Percentiles rank a stretch among this genome's conserved stretches.
phyloP scores from a whole-genome alignment of 2,329 filamentous ascomycete species.

The Arthrobotrys pseudoclavata region DNA sequence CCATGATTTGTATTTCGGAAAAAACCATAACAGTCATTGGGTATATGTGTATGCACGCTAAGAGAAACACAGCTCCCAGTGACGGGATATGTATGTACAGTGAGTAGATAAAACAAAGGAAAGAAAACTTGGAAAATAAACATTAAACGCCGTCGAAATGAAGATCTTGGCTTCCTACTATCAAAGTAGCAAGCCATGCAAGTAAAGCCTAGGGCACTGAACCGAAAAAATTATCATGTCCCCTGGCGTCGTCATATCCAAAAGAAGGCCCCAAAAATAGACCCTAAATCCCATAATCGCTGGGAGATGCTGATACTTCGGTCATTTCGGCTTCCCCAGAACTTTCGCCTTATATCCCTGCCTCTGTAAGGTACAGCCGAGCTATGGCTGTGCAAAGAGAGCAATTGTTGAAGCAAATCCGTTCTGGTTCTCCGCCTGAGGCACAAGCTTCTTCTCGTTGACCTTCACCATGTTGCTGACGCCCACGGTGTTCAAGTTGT shows the following conservation, averaged over 20 bases:
- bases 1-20: conserved; percentile 6
- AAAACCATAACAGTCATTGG: conserved; percentile 25
- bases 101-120: conserved; percentile 12
- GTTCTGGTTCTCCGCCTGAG: conserved; percentile 55
- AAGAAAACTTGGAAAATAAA: conserved; percentile 10
- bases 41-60: conserved; percentile 34
- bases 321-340: not conserved
- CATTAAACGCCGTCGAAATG: conserved; percentile 32
- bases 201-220: conserved; percentile 2
- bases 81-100: conserved; percentile 42
- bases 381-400: conserved; percentile 56
- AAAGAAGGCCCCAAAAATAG: not conserved
- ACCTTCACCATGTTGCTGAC: conserved; percentile 61
- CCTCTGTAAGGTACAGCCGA: conserved; percentile 48
- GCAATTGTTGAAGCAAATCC: conserved; percentile 56
- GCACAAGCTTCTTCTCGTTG: conserved; percentile 41
- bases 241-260: conserved; percentile 2
- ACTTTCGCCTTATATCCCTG: conserved; percentile 22
- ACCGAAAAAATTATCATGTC: not conserved
- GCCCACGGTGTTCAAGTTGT: conserved; percentile 69
- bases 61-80: conserved; percentile 2
- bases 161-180: conserved; percentile 20
- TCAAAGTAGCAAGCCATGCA: conserved; percentile 34
- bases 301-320: not conserved
- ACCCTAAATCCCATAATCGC: conserved; percentile 2